Conservation (phyloP, 768 basidiomycete species). For the Mycena sanguinolenta region DNA sequence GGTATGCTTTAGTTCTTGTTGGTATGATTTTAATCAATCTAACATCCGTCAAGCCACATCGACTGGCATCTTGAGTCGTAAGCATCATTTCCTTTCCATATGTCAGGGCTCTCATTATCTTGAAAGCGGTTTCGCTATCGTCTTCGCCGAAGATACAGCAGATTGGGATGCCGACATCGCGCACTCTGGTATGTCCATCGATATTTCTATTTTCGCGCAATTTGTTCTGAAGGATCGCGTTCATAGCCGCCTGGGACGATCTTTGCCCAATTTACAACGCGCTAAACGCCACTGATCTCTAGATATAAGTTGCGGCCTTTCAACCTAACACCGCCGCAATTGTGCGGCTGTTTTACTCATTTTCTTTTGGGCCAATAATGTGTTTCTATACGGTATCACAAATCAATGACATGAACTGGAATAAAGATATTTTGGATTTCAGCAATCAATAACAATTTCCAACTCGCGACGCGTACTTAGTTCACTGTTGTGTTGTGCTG, state of each 20-base stretch:
- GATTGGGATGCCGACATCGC: slow-evolving; percentile 14
- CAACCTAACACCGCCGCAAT: too few species aligned
- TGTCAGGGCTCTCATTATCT: too few species aligned
- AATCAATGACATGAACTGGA: too few species aligned
- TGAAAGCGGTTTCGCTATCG: slow-evolving; percentile 57
- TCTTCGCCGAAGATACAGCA: slow-evolving; percentile 54
- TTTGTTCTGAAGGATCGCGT: background rate
- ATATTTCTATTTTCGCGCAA: background rate
- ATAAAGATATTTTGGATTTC: too few species aligned
- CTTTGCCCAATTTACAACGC: slow-evolving; percentile 6
- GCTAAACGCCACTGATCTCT: background rate
- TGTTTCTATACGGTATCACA: too few species aligned
- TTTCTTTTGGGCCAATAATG: too few species aligned
- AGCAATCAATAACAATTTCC: too few species aligned
- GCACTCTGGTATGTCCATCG: background rate
- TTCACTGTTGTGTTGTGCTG: too few species aligned
- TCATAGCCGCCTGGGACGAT: slow-evolving; percentile 4
- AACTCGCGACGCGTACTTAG: too few species aligned
- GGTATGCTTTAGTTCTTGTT: slow-evolving; percentile 31
- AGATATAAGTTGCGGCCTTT: background rate
- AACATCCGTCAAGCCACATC: slow-evolving; percentile 50
- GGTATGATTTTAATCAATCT: background rate
- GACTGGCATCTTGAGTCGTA: too few species aligned
- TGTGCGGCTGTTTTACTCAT: too few species aligned
- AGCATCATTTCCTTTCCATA: too few species aligned